Base-by-base conservation (phyloP, 139 green algal genomes). In the Yamagishiella unicocca region DNA sequence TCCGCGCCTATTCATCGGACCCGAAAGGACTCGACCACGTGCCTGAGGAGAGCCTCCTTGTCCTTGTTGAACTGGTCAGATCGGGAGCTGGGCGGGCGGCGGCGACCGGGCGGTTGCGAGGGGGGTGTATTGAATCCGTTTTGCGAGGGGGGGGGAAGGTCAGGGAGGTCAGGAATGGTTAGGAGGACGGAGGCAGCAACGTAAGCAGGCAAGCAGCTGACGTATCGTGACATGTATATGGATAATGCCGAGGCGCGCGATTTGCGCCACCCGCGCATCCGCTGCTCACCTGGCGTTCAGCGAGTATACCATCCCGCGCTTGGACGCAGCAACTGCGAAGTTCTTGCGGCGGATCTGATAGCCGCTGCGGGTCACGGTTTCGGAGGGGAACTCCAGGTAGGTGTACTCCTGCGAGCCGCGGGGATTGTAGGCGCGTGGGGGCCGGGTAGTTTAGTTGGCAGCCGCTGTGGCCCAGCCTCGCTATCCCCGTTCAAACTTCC, bases 341-440 rank as follows among this genome's bases (percentile, higher is more conserved):
- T 97, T 95, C 42, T 90, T 91, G 4, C 94, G 86, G 37, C 75
- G 88, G 68, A 97, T 91, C 67, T 95, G 87, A 89, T 96, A 96
- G 21, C 94, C 93, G 64, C 83, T 92, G 42, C 94, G 85, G 0
- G 95, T 97, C 45, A 91, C 89, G 1, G 95, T 97, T 37, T 94
- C 89, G 0, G 84, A 93, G 25, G 94, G 93, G 75, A 96, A 97
- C 31, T 87, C 54, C 0, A 97, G 68, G 76, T 96, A 96, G 0
- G 90, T 78, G 64, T 96, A 94, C 25, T 79, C 81, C 87, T 93
- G 79, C 74, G 71, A 50, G 22, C n/a, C n/a, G n/a, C n/a, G n/a
- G n/a, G n/a, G n/a, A n/a, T n/a, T n/a, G n/a, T n/a, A n/a, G n/a
- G n/a, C n/a, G n/a, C n/a, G n/a, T n/a, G n/a, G n/a, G n/a, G n/a